Conservation (phyloP, 192 early-diverging fungal species). For the Podochytrium sp. region DNA sequence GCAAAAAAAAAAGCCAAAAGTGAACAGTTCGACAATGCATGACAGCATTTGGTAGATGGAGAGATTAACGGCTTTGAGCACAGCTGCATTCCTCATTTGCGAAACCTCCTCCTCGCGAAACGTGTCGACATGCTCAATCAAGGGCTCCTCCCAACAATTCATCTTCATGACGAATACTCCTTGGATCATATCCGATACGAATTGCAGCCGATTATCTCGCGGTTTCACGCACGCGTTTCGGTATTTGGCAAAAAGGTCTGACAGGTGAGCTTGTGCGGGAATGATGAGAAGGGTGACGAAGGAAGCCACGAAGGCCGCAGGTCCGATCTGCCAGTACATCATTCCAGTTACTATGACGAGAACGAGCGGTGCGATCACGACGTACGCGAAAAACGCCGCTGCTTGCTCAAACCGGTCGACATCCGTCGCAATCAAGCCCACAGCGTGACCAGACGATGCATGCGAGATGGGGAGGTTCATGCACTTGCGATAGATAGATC, state of each 20-base stretch:
- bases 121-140: slow-evolving; percentile 32
- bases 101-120: slow-evolving; percentile 34
- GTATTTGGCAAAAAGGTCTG: slow-evolving; percentile 26
- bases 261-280: slow-evolving; percentile 36
- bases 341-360: slow-evolving; percentile 20
- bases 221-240: slow-evolving; percentile 30
- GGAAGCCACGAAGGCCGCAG: slow-evolving; percentile 25
- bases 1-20: slow-evolving; percentile 35
- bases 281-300: slow-evolving; percentile 28
- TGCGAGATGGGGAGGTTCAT: slow-evolving; percentile 39
- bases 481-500: slow-evolving; percentile 41
- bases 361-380: slow-evolving; percentile 33
- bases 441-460: slow-evolving; percentile 45
- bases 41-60: slow-evolving; percentile 36
- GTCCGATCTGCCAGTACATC: slow-evolving; percentile 42
- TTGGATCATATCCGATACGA: slow-evolving; percentile 40
- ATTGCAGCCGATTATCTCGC: slow-evolving; percentile 38
- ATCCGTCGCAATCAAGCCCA: slow-evolving; percentile 49
- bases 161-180: slow-evolving; percentile 49
- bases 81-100: slow-evolving; percentile 23
- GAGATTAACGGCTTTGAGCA: slow-evolving; percentile 41
- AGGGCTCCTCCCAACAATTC: slow-evolving; percentile 45
- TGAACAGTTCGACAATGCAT: slow-evolving; percentile 26
- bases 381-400: slow-evolving; percentile 27
- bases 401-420: slow-evolving; percentile 46